These are phyloP conservation scores for Vigna angularis DNA, from an alignment of 306 rosid species.

Conservation along the genomic window DNA sequence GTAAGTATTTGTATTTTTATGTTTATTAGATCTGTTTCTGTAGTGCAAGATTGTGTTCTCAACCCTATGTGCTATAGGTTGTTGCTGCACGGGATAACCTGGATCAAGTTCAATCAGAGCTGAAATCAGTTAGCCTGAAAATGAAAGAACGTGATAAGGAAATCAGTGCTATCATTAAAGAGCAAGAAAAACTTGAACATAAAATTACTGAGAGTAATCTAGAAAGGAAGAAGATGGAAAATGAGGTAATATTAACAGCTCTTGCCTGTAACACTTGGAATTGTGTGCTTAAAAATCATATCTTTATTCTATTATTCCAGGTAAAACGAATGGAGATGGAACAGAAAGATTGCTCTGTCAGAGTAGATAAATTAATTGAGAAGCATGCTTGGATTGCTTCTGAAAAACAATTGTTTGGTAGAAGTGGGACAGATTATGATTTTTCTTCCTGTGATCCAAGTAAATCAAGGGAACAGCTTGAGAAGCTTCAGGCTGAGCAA, in stretches of 20 bases:
- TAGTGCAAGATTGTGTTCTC: constrained; percentile 37
- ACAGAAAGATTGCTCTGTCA: constrained; percentile 81
- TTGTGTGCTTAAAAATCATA: constrained; percentile 42
- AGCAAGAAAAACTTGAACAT: constrained; percentile 73
- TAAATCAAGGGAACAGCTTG: constrained; percentile 78
- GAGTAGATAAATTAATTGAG: constrained; percentile 88
- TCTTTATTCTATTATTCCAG: constrained; percentile 52
- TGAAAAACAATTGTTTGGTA: constrained; percentile 87
- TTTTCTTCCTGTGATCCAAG: constrained; percentile 72
- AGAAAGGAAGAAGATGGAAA: constrained; percentile 93
- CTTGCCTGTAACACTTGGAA: constrained; percentile 1
- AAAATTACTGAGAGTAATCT: constrained; percentile 81
- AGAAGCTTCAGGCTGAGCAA: constrained; percentile 82
- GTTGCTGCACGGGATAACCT: constrained; percentile 63
- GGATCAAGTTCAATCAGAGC: constrained; percentile 68
- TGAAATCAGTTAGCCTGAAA: constrained; percentile 68
- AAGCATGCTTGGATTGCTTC: constrained; percentile 94
- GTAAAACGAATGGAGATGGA: constrained; percentile 88
- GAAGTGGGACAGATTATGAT: constrained; percentile 93
- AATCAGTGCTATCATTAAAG: constrained; percentile 74
- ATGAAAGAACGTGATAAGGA: constrained; percentile 88
- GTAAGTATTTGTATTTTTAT: constrained; percentile 49
- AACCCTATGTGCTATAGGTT: constrained; percentile 64
- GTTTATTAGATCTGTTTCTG: constrained; percentile 34
- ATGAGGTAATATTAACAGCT: constrained; percentile 65